A percentile compares a stretch with the other conserved stretches of the same genome.
phyloP scores from a whole-genome alignment of 805 yeast genomes.

The Myxozyma neglecta region DNA sequence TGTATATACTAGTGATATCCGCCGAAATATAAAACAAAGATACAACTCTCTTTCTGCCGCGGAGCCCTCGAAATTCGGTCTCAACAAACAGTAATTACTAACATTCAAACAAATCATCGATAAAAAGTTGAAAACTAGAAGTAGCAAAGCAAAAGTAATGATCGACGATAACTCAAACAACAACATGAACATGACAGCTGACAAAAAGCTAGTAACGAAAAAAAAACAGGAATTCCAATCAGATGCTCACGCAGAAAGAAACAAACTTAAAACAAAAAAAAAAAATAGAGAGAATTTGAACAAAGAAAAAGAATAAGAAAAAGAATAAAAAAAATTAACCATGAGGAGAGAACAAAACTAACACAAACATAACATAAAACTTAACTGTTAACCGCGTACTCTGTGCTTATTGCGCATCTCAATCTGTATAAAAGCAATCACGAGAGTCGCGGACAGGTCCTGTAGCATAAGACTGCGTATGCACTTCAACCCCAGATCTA shows the following conservation, averaged over 20 bases:
- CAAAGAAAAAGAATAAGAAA: background rate
- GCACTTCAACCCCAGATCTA: too few species aligned
- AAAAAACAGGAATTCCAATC: background rate
- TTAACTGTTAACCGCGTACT: too few species aligned
- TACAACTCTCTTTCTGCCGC: background rate
- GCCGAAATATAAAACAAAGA: too few species aligned
- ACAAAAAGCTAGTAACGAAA: too few species aligned
- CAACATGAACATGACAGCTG: too few species aligned
- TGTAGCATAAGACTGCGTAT: too few species aligned
- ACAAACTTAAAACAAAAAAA: background rate
- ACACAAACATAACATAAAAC: too few species aligned
- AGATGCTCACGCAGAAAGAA: background rate
- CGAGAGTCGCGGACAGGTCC: too few species aligned
- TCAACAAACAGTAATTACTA: background rate
- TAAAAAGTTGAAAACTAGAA: background rate
- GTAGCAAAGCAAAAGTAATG: background rate
- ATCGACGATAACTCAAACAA: background rate
- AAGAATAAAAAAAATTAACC: background rate
- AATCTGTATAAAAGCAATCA: too few species aligned
- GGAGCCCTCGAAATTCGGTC: conserved; percentile 3
- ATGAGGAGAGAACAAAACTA: too few species aligned
- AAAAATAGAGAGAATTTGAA: background rate
- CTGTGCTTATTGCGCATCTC: too few species aligned
- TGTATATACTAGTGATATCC: too few species aligned
- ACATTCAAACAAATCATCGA: background rate